A percentile compares a stretch with the other conserved stretches of the same genome.
Evolutionary conservation across 2,329 filamentous ascomycete genomes (phyloP).

Genomic region (Microthyrium microscopicum): DNA sequence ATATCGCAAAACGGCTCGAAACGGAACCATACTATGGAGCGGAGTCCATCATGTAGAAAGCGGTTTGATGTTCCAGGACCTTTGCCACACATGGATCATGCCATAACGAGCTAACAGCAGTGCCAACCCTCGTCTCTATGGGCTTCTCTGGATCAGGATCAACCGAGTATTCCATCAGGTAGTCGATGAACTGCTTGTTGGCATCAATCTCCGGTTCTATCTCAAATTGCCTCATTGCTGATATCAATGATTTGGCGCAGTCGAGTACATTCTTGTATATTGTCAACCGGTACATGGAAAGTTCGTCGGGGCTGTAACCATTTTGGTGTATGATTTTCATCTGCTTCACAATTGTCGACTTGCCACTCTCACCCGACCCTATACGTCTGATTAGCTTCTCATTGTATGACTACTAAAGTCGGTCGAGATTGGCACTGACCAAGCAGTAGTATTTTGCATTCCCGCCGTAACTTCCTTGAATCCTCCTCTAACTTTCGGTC

Average conservation of each 20-base stretch:
- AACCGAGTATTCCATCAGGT: conserved; percentile 71
- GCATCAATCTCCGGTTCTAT: conserved; percentile 59
- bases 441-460: conserved; percentile 96
- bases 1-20: conserved; percentile 5
- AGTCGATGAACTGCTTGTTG: conserved; percentile 61
- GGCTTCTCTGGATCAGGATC: conserved; percentile 79
- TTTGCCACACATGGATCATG: conserved; percentile 67
- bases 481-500: conserved; percentile 90
- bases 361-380: conserved; percentile 97
- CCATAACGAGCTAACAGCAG: conserved; percentile 78
- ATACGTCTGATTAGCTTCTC: conserved; percentile 8
- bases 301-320: conserved; percentile 86
- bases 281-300: conserved; percentile 84
- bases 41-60: conserved; percentile 99
- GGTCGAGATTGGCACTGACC: conserved; percentile 43
- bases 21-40: conserved; percentile 67
- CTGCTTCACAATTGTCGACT: conserved; percentile 98
- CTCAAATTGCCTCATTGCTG: conserved; percentile 80
- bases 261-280: conserved; percentile 98
- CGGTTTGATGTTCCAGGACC: conserved; percentile 83
- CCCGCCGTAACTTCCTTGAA: conserved; percentile 74
- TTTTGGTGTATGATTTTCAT: conserved; percentile 99
- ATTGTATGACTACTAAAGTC: neutral
- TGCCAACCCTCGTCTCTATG: conserved; percentile 64
- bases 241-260: conserved; percentile 85